A percentile compares a stretch with the other conserved stretches of the same genome.
Evolutionary conservation across 2,329 filamentous ascomycete genomes (phyloP).

Genomic region (Fusarium palustre): DNA sequence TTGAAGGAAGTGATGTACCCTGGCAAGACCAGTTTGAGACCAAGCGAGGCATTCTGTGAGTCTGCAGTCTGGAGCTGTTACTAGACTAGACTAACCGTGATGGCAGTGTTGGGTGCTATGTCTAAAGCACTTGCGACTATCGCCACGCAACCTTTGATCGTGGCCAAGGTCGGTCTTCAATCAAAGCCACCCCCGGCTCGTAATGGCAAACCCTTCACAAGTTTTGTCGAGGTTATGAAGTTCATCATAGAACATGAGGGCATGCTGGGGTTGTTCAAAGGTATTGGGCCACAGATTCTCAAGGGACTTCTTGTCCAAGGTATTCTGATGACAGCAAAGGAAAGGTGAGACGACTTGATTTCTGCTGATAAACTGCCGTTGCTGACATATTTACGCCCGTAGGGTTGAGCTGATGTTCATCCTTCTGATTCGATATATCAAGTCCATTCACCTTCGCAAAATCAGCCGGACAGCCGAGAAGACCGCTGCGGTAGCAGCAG

Average conservation of each 20-base stretch:
- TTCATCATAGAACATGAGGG: slow-evolving; percentile 95
- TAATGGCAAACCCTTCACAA: slow-evolving; percentile 91
- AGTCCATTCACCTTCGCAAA: slow-evolving; percentile 75
- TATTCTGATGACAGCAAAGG: slow-evolving; percentile 99
- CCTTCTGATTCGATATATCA: slow-evolving; percentile 84
- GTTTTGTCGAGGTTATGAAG: slow-evolving; percentile 92
- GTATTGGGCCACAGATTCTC: slow-evolving; percentile 90
- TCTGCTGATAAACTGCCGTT: not conserved
- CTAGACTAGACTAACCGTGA: slow-evolving; percentile 6
- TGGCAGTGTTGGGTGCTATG: slow-evolving; percentile 84
- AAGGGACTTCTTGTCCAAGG: slow-evolving; percentile 96
- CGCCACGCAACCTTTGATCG: slow-evolving; percentile 92
- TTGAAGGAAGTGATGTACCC: slow-evolving; percentile 83
- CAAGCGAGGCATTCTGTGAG: slow-evolving; percentile 92
- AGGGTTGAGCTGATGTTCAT: slow-evolving; percentile 92
- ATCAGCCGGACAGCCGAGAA: slow-evolving; percentile 74
- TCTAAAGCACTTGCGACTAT: slow-evolving; percentile 95
- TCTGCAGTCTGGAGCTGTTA: slow-evolving; percentile 41
- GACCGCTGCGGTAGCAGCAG: slow-evolving; percentile 62
- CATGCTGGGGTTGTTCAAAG: slow-evolving; percentile 88
- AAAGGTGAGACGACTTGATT: slow-evolving; percentile 70
- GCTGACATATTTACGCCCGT: slow-evolving; percentile 31
- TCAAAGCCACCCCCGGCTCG: slow-evolving; percentile 88
- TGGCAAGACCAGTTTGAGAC: slow-evolving; percentile 77
- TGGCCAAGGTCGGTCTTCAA: slow-evolving; percentile 96